phyloP scores from a whole-genome alignment of 2,329 filamentous ascomycete species.

The Cyanodermella asteris region DNA sequence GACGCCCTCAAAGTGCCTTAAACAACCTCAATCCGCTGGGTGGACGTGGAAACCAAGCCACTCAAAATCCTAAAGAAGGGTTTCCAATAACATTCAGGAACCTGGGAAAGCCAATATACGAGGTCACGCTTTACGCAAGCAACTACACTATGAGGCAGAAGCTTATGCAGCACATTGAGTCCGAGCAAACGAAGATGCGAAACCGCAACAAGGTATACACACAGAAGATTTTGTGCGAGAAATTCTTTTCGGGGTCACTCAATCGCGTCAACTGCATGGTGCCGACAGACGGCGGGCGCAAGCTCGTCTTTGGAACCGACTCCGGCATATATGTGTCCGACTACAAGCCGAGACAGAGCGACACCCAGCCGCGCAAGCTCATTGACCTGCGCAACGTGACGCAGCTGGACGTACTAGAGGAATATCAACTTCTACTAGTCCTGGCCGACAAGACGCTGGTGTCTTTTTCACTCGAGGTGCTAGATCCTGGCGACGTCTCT shows the following conservation, averaged over 20 bases:
- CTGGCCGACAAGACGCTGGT: slow-evolving; percentile 81
- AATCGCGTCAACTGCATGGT: slow-evolving; percentile 90
- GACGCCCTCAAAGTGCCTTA: slow-evolving; percentile 72
- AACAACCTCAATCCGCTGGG: too few species aligned
- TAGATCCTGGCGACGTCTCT: slow-evolving; percentile 61
- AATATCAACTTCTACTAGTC: slow-evolving; percentile 79
- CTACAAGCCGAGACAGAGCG: slow-evolving; percentile 62
- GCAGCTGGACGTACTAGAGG: slow-evolving; percentile 87
- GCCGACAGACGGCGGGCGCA: slow-evolving; percentile 83
- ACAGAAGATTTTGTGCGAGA: slow-evolving; percentile 49
- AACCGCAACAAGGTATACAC: slow-evolving; percentile 52
- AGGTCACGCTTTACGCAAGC: slow-evolving; percentile 68
- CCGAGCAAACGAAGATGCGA: slow-evolving; percentile 67
- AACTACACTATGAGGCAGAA: slow-evolving; percentile 77
- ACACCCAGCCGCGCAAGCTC: slow-evolving; percentile 53
- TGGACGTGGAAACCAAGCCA: slow-evolving; percentile 17
- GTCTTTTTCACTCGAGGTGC: slow-evolving; percentile 68
- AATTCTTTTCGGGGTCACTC: slow-evolving; percentile 72
- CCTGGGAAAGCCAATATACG: slow-evolving; percentile 86
- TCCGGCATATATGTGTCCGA: slow-evolving; percentile 84
- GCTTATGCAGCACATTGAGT: slow-evolving; percentile 90
- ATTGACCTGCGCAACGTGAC: slow-evolving; percentile 75
- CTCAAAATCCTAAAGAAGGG: slow-evolving; percentile 42
- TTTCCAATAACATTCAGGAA: slow-evolving; percentile 94
- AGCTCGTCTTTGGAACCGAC: slow-evolving; percentile 86